Base-by-base conservation (phyloP, 1,284 basidiomycete species). In the Microbotryum intermedium region DNA sequence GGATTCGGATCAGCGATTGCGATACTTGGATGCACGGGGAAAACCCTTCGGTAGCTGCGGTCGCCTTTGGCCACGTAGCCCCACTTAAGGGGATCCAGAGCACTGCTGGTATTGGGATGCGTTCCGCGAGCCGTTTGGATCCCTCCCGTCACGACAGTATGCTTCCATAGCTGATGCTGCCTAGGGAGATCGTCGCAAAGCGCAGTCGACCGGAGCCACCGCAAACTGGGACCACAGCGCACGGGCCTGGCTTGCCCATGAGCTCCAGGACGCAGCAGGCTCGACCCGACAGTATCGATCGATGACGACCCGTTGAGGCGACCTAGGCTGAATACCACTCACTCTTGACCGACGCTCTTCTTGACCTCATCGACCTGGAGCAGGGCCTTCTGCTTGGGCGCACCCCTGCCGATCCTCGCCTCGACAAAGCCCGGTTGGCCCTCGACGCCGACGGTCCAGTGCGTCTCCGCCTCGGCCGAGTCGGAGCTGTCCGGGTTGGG, bases 361-460 rank as follows among this genome's bases (percentile, higher is more conserved):
- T 42, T 55, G 20, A 61, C 21, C 2, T 55, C 25, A 1, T 53
- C 57, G 6, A 60, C 46, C 2, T 46, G 16, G 54, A 49, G 64
- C 66, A 76, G 79, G 57, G 72, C 87, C 53, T 76, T 75, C 45
- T 77, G 72, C 68, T 80, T 78, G 64, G 79, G 74, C 45, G 77
- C 78, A 57, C 80, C 79, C 72, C 56, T 64, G n/a, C 64, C 65
- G 45, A 81, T 78, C 62, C 76, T 75, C 46, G 87, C 70, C 55
- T 78, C 74, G 59, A 90, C 78, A n/a, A 81, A 75, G 9, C 76
- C 75, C 62, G 79, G 76, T 68, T 84, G 80, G 25, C 86, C 88
- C 72, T 88, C 88, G 8, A 89, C 72, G 71, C 84, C 90, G 69
- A 94, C 77, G 7, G 86, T 83, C 64, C 93, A 76, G 50, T 84